These are phyloP conservation scores for Helminthosporium solani DNA, from an alignment of 2,329 filamentous ascomycete genomes.

Conservation along the genomic window DNA sequence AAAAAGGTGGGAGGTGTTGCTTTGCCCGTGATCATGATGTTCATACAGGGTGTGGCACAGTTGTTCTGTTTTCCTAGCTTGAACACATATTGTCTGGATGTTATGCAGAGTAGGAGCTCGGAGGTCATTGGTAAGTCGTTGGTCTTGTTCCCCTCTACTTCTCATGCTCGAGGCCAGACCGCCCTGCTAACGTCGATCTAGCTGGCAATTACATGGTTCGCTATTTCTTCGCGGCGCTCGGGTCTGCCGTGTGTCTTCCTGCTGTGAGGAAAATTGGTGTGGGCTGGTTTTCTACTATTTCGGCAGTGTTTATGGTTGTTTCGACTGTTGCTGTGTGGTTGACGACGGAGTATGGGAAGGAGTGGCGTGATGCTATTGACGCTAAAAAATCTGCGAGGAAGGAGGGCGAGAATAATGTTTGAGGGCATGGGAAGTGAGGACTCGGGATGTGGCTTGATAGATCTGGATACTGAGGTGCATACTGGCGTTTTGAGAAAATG, in stretches of 20 bases:
- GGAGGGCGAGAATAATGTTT: conserved; percentile 26
- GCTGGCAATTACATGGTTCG: conserved; percentile 78
- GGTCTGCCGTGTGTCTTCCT: conserved; percentile 70
- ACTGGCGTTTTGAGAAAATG: no score
- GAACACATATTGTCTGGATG: conserved; percentile 80
- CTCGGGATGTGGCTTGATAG: no score
- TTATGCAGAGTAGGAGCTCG: conserved; percentile 69
- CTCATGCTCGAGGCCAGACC: conserved; percentile 5
- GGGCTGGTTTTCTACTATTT: conserved; percentile 78
- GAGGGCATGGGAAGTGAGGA: no score
- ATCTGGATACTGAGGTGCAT: no score
- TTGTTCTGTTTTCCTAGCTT: conserved; percentile 73
- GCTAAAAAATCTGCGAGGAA: conserved; percentile 46
- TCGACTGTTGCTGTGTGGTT: conserved; percentile 50
- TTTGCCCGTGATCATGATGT: conserved; percentile 70
- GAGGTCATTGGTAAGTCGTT: conserved; percentile 62
- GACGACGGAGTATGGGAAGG: conserved; percentile 52
- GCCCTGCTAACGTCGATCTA: conserved; percentile 4
- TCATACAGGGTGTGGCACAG: conserved; percentile 71
- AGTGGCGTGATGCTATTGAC: conserved; percentile 58
- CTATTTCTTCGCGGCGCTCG: conserved; percentile 72
- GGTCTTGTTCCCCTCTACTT: neutral
- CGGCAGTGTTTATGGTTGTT: conserved; percentile 56
- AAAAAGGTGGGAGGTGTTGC: conserved; percentile 57
- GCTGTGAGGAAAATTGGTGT: conserved; percentile 73